phyloP scores from a whole-genome alignment of 768 basidiomycete genomes.

The Leccinellum albellum region DNA sequence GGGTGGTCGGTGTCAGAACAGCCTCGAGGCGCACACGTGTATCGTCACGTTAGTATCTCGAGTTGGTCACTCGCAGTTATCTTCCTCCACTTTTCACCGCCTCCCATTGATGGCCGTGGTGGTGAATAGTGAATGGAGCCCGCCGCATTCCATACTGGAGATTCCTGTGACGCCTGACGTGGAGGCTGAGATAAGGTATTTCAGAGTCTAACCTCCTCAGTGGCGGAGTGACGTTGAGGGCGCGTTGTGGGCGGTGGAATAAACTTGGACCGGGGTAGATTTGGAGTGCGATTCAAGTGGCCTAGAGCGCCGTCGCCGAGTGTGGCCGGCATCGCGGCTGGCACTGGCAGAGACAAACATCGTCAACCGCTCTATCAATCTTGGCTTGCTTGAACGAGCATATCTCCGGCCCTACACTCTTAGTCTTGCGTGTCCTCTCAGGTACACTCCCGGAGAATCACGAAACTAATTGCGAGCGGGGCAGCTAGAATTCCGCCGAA shows the following conservation, averaged over 20 bases:
- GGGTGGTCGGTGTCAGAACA: slow-evolving; percentile 4
- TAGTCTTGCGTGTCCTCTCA: not conserved
- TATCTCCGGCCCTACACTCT: not conserved
- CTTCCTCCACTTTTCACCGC: slow-evolving; percentile 1
- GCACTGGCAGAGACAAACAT: slow-evolving; percentile 15
- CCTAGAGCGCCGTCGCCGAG: no score
- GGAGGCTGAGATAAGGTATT: not conserved
- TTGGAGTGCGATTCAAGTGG: not conserved
- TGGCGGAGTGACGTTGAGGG: not conserved
- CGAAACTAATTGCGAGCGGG: not conserved
- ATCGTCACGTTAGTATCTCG: not conserved
- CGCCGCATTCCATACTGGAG: not conserved
- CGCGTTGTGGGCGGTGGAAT: not conserved
- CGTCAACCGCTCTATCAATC: not conserved
- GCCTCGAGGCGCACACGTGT: slow-evolving; percentile 25
- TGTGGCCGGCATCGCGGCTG: slow-evolving; percentile 4
- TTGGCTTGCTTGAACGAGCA: not conserved
- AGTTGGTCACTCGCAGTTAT: not conserved
- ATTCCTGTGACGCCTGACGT: not conserved
- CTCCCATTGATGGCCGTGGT: slow-evolving; percentile 12
- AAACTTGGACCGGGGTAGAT: not conserved
- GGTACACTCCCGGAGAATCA: not conserved
- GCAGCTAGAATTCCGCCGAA: slow-evolving; percentile 3
- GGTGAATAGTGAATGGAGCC: not conserved
- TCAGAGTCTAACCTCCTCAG: not conserved